Evolutionary conservation across 176 grass and related monocot genomes (phyloP).

Genomic region (Aegilops bicornis): DNA sequence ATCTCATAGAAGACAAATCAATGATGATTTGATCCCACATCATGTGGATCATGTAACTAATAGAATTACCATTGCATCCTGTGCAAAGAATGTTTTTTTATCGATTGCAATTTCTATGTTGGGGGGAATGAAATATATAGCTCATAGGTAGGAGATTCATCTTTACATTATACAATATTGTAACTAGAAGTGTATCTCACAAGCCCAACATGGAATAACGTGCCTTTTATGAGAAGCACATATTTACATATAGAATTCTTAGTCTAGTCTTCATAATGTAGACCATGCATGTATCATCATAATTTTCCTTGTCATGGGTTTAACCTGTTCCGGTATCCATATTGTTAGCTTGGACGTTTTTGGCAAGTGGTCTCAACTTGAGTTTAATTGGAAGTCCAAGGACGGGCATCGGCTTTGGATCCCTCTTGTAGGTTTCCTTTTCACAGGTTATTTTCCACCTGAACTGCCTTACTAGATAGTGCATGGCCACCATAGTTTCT

Average conservation of each 20-base stretch:
- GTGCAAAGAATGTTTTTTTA: too few species aligned
- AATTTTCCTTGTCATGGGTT: not conserved
- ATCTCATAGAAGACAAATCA: too few species aligned
- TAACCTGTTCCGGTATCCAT: not conserved
- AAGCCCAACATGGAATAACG: not conserved
- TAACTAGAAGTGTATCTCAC: too few species aligned
- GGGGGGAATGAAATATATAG: too few species aligned
- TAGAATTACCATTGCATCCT: too few species aligned
- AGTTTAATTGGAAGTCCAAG: constrained; percentile 38
- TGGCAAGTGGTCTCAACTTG: not conserved
- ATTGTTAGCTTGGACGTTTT: not conserved
- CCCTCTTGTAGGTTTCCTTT: constrained; percentile 31
- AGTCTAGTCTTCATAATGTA: not conserved
- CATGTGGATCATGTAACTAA: too few species aligned
- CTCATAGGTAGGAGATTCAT: too few species aligned
- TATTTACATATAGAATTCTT: not conserved
- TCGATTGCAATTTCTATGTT: too few species aligned
- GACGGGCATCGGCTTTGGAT: constrained; percentile 31
- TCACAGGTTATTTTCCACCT: constrained; percentile 30
- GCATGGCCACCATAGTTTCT: constrained; percentile 42
- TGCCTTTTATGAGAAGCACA: not conserved
- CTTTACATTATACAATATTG: too few species aligned
- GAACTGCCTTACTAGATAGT: constrained; percentile 38
- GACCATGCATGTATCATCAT: not conserved
- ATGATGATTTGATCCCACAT: too few species aligned